A percentile compares a stretch with the other conserved stretches of the same genome.
These are phyloP conservation scores for Penicillium samsonianum DNA, from an alignment of 495 filamentous ascomycete genomes.

Conservation along the genomic window DNA sequence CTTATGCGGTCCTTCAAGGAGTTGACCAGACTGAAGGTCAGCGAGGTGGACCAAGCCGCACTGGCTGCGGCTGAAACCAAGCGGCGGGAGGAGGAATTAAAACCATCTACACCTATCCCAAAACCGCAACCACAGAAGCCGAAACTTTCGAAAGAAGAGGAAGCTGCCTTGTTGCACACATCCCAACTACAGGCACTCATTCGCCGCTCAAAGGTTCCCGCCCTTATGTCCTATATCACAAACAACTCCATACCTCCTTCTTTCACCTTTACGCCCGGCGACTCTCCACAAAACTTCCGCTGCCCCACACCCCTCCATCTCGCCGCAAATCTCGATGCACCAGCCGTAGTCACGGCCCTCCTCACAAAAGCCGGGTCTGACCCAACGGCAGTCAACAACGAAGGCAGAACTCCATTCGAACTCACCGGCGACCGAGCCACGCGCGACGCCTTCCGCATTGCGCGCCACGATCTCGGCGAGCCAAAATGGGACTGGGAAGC, in stretches of 20 bases:
- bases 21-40: conserved; percentile 84
- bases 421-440: conserved; percentile 83
- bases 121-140: conserved; percentile 55
- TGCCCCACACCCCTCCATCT: conserved; percentile 85
- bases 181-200: conserved; percentile 84
- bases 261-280: conserved; percentile 73
- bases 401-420: conserved; percentile 79
- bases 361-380: conserved; percentile 74
- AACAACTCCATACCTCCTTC: conserved; percentile 66
- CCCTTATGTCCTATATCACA: conserved; percentile 78
- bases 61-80: conserved; percentile 51
- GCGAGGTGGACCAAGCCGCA: conserved; percentile 64
- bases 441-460: conserved; percentile 88
- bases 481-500: conserved; percentile 74
- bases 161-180: conserved; percentile 76
- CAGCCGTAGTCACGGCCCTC: conserved; percentile 72
- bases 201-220: conserved; percentile 85
- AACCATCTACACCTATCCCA: conserved; percentile 43
- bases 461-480: conserved; percentile 79
- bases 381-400: conserved; percentile 64
- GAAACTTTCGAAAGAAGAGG: conserved; percentile 73
- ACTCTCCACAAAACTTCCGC: conserved; percentile 72
- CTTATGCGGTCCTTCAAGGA: conserved; percentile 93
- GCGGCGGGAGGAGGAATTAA: conserved; percentile 32
- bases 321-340: conserved; percentile 72